Base-by-base conservation (phyloP, 805 yeast species). In the Aciculoconidium aculeatum region DNA sequence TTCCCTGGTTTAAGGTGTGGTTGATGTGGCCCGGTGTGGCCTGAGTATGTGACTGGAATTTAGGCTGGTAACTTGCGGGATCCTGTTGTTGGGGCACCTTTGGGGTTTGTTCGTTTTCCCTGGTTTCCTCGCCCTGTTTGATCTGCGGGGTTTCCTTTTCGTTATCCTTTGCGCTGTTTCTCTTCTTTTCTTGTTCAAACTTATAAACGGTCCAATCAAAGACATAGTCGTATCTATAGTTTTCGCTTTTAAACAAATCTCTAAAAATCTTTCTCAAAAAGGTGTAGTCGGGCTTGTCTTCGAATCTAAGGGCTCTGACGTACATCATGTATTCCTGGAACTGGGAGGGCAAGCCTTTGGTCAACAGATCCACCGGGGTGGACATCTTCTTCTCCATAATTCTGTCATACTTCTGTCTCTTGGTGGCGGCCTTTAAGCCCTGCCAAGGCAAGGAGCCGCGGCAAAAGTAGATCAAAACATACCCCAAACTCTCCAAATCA, bases 381-480 rank as follows among this genome's bases (percentile, higher is more conserved):
- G 94, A 77, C 76, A 88, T 77, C 59, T 90, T 90, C 67, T 84
- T 85, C 55, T 90, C 96, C 78, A 90, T 79, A 47, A 90, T 92
- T 39, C 96, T 75, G 62, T 90, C 96, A 60, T 90, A 90, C 61
- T 92, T 90, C 58, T 90, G 96, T 64, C 94, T 84, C 65, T 90
- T 90, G 10, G 96, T 86, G 15, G 90, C 92, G 21, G 97, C 98
- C 61, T 87, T 87, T 49, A 90, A 72, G 4, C 98, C 98, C 62
- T 90, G 98, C 98, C 98, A 90, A 31, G 98, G 98, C 48, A 90
- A 74, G 11, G 94, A 82, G 24, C 98, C 97, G 35, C 95, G 77
- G 58, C 95, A 82, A 55, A 90, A 92, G 61, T 90, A 90, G 45
- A 90, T 84, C 46, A 92, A 70, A 31, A 90, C 96, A 53, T 90